Evolutionary conservation across 148 eudicot genomes (phyloP).

Genomic region (Nyssa sinensis): DNA sequence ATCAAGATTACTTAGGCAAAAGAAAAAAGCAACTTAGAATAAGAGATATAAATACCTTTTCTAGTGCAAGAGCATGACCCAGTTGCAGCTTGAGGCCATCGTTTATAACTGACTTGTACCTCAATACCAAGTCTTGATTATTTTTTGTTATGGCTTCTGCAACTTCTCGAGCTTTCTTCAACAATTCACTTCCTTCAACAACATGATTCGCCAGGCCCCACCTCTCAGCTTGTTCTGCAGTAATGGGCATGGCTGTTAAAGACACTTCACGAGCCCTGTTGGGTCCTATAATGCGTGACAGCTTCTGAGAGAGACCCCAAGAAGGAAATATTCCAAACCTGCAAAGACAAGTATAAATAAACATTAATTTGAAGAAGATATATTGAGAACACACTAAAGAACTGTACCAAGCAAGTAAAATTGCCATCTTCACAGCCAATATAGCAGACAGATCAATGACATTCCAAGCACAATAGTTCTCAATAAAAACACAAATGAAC

Average conservation of each 20-base stretch:
- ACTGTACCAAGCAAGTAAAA: no score
- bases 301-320: constrained; percentile 99
- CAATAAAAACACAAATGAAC: no score
- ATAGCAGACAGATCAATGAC: background rate
- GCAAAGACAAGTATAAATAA: constrained; percentile 14
- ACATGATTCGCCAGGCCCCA: constrained; percentile 86
- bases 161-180: constrained; percentile 69
- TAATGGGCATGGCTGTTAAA: constrained; percentile 61
- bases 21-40: constrained; percentile 6
- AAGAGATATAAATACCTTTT: constrained; percentile 63
- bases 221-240: constrained; percentile 76
- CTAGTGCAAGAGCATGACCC: constrained; percentile 68
- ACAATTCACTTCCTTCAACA: constrained; percentile 64
- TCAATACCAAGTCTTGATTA: constrained; percentile 72
- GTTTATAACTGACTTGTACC: constrained; percentile 87
- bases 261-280: constrained; percentile 89
- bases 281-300: constrained; percentile 81
- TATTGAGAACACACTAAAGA: background rate
- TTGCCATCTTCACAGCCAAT: background rate
- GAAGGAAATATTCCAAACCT: constrained; percentile 98
- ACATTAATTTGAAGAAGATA: background rate
- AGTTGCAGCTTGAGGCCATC: constrained; percentile 80
- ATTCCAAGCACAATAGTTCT: background rate
- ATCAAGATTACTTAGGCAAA: no score
- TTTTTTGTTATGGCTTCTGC: constrained; percentile 80